A percentile compares a stretch with the other conserved stretches of the same genome.
Evolutionary conservation across 805 yeast species (phyloP).

Genomic region (Pichia californica): DNA sequence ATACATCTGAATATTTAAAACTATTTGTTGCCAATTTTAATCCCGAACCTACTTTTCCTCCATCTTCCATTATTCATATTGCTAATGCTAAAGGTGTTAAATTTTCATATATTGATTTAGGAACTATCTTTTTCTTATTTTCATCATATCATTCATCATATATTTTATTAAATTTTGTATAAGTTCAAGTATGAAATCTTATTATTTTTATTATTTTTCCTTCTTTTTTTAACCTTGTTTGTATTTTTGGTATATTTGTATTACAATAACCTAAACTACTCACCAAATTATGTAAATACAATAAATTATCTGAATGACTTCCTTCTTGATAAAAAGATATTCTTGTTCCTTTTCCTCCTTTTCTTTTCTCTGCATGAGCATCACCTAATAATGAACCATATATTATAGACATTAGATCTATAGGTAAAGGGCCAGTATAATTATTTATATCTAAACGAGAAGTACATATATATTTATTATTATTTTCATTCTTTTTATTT

Average conservation of each 20-base stretch:
- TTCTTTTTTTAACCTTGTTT: neutral
- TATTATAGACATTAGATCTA: neutral
- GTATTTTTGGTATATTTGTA: conserved; percentile 1
- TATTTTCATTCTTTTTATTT: neutral
- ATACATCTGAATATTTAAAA: neutral
- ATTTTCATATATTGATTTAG: conserved; percentile 1
- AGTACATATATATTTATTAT: neutral
- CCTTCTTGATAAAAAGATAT: conserved; percentile 1
- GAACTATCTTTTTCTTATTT: conserved; percentile 2
- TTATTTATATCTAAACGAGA: neutral
- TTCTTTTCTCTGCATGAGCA: conserved; percentile 1
- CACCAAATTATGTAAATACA: neutral
- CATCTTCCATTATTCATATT: neutral
- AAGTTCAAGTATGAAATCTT: conserved; percentile 2
- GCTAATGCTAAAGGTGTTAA: conserved; percentile 2
- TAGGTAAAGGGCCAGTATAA: neutral
- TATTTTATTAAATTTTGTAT: conserved; percentile 1
- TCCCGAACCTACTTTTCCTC: conserved; percentile 1
- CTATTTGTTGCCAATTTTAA: conserved; percentile 1
- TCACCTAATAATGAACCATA: too few relatives aligned
- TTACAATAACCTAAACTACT: conserved; percentile 1
- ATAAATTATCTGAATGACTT: neutral
- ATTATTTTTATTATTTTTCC: neutral
- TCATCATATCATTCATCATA: conserved; percentile 3
- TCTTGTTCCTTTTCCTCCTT: neutral